phyloP scores from a whole-genome alignment of 2,329 filamentous ascomycete species.

The Arthrobotrys sphaeroides region DNA sequence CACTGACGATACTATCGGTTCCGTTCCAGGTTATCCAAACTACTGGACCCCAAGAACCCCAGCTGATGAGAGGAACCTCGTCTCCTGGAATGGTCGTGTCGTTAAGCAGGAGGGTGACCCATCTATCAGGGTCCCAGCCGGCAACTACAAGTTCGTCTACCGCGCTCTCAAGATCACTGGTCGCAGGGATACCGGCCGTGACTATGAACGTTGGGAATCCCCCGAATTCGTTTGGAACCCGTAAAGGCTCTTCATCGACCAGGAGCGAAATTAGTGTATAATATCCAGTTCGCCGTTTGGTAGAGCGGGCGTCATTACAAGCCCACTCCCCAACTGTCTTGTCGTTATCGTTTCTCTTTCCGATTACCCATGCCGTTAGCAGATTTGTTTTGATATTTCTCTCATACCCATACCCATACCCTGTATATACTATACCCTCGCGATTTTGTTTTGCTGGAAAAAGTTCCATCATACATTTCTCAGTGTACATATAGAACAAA shows the following conservation, averaged over 20 bases:
- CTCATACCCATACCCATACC: slow-evolving; percentile 19
- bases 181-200: slow-evolving; percentile 40
- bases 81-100: slow-evolving; percentile 31
- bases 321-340: background rate
- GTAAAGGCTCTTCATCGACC: slow-evolving; percentile 1
- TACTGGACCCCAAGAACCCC: slow-evolving; percentile 49
- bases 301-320: background rate
- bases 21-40: slow-evolving; percentile 37
- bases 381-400: slow-evolving; percentile 14
- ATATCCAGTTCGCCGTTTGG: slow-evolving; percentile 15
- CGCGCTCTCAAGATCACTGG: slow-evolving; percentile 50
- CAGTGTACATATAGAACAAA: slow-evolving; percentile 32
- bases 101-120: slow-evolving; percentile 46
- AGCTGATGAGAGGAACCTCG: slow-evolving; percentile 7
- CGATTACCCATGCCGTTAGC: slow-evolving; percentile 30
- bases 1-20: slow-evolving; percentile 42
- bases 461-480: slow-evolving; percentile 27
- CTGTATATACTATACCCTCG: slow-evolving; percentile 44
- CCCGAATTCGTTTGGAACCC: slow-evolving; percentile 24
- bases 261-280: slow-evolving; percentile 38
- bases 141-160: slow-evolving; percentile 50
- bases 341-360: slow-evolving; percentile 2
- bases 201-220: slow-evolving; percentile 52
- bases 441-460: slow-evolving; percentile 25
- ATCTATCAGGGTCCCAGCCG: slow-evolving; percentile 40